Conservation (phyloP, 2,329 filamentous ascomycete species). For the Fusarium stilboides region DNA sequence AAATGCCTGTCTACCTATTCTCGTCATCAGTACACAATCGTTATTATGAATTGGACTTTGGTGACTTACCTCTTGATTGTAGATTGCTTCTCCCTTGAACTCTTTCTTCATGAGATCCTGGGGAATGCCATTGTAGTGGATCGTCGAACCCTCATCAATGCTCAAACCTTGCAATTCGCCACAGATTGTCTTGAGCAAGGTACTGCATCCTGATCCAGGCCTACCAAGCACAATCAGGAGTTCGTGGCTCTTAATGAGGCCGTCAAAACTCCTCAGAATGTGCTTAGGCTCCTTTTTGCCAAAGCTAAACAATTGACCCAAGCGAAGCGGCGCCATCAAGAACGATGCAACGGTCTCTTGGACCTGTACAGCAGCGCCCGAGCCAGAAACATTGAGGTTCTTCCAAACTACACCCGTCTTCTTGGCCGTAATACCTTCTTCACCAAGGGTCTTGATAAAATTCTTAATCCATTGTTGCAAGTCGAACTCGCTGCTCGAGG, state of each 20-base stretch:
- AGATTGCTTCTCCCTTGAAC: constrained; percentile 78
- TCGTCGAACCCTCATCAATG: constrained; percentile 63
- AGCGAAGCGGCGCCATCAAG: constrained; percentile 70
- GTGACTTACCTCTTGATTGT: constrained; percentile 76
- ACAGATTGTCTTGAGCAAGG: constrained; percentile 73
- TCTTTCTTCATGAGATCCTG: constrained; percentile 68
- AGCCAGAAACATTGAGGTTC: constrained; percentile 76
- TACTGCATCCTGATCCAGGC: constrained; percentile 76
- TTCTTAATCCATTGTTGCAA: constrained; percentile 59
- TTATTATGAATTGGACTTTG: no score
- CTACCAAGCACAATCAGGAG: constrained; percentile 78
- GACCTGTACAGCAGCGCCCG: constrained; percentile 76
- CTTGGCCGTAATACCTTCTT: constrained; percentile 68
- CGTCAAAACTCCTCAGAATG: constrained; percentile 76
- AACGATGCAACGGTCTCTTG: constrained; percentile 77
- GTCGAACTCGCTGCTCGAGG: constrained; percentile 58
- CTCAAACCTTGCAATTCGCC: constrained; percentile 72
- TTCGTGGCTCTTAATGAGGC: constrained; percentile 74
- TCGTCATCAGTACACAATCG: not conserved
- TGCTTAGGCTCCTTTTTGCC: constrained; percentile 65
- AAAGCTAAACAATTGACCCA: constrained; percentile 69
- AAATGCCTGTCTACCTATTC: constrained; percentile 78
- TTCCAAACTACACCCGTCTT: constrained; percentile 75
- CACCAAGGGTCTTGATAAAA: constrained; percentile 62
- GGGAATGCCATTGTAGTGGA: constrained; percentile 75